Evolutionary conservation across 2,329 filamentous ascomycete genomes (phyloP), one percentile per base, ranked within the genome.

Genomic region (Aspergillus pseudonomiae): DNA sequence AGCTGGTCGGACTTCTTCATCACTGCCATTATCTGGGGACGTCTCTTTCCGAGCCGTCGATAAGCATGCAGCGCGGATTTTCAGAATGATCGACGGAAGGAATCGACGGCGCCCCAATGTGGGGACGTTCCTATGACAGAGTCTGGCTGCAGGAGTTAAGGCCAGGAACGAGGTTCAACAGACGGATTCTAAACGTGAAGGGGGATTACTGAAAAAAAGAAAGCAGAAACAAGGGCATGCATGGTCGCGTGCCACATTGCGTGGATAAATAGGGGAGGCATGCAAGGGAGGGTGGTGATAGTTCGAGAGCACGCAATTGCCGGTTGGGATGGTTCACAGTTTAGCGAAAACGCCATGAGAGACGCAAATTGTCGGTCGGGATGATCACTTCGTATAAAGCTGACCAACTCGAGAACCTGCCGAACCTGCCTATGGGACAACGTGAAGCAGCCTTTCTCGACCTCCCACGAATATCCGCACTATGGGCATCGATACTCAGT

Each of bases 261-360:
- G 21, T 21, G 28, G 28, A 45, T 59, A 62, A 58, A 62, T 59
- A 54, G 55, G 30, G 41, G 41, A 52, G 50, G 54, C 21, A 41
- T 14, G 55, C 41, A 34, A 62, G 59, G 39, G 56, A 56, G 6
- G 26, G n/a, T 54, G 57, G 50, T 59, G 60, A 67, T 62, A 63
- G 59, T 39, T 59, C 55, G 56, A 61, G 60, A 68, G 68, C 68
- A 70, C 68, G 67, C 68, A 61, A 70, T 70, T 66, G 56, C 53
- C 53, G 55, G 63, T 58, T 62, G 54, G 6, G 55, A 70, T 70
- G 68, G 65, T 65, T 68, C 66, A 65, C 32, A 26, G 14, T 41
- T 39, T 55, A 55, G 32, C n/a, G 30, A 59, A 50, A 43, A 50
- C 45, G 45, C 43, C 45, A 50, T 41, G 9, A 41, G 7, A n/a